Percentiles rank a stretch among this genome's conserved stretches.
Conservation (phyloP, 129 eudicot species). For the Erigeron canadensis region DNA sequence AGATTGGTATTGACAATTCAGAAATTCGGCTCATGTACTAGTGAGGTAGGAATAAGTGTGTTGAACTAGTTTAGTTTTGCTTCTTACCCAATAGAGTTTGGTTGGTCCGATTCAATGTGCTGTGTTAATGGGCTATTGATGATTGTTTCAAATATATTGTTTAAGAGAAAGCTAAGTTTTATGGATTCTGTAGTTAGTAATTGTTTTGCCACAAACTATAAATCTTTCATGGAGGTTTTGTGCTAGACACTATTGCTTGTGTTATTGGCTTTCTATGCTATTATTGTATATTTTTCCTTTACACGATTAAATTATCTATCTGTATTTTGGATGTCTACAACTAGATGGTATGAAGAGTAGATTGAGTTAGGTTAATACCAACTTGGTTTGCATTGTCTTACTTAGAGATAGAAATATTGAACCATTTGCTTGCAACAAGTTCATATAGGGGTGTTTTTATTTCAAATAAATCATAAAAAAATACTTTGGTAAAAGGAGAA, state of each 20-base stretch:
- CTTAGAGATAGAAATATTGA: neutral
- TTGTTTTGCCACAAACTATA: neutral
- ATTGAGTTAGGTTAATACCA: neutral
- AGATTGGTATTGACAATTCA: neutral
- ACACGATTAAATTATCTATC: neutral
- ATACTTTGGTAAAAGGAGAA: neutral
- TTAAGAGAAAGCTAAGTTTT: neutral
- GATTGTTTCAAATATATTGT: neutral
- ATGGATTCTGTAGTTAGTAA: neutral
- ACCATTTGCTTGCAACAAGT: neutral
- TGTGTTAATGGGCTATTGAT: neutral
- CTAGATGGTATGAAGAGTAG: neutral
- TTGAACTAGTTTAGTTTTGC: neutral
- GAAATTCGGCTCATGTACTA: constrained; percentile 1
- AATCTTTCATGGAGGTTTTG: neutral
- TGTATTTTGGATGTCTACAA: neutral
- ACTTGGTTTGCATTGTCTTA: neutral
- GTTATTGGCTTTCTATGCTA: neutral
- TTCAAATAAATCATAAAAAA: neutral
- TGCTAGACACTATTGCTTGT: neutral
- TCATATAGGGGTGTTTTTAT: neutral
- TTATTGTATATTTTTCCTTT: neutral
- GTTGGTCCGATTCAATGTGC: neutral
- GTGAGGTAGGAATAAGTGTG: constrained; percentile 8
- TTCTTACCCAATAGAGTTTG: neutral